A percentile compares a stretch with the other conserved stretches of the same genome.
Evolutionary conservation across 345 rosid species (phyloP).

Genomic region (Corymbia maculata): DNA sequence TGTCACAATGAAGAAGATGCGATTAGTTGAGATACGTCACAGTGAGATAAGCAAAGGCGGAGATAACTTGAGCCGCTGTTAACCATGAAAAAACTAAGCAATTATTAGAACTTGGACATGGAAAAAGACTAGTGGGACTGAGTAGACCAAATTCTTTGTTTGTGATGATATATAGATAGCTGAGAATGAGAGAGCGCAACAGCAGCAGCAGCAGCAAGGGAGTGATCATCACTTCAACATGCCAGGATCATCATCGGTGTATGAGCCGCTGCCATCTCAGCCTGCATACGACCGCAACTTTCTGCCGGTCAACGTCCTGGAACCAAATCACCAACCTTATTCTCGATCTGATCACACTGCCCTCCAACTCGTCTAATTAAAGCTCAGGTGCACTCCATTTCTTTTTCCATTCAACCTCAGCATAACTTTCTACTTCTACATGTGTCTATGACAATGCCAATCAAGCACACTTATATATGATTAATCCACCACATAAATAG

Average conservation of each 20-base stretch:
- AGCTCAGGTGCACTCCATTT: neutral
- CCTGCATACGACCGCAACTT: constrained; percentile 41
- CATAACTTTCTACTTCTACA: neutral
- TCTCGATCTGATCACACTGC: constrained; percentile 39
- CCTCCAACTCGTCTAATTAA: constrained; percentile 68
- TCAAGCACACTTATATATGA: neutral
- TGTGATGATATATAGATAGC: constrained; percentile 34
- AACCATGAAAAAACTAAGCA: neutral
- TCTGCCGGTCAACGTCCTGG: constrained; percentile 50
- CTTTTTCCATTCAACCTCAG: neutral
- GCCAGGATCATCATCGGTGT: constrained; percentile 15
- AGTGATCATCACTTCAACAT: constrained; percentile 1
- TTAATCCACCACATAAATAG: neutral
- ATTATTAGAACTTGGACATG: neutral
- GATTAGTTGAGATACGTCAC: neutral
- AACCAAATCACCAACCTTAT: constrained; percentile 45
- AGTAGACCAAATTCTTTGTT: neutral
- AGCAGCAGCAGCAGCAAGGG: constrained; percentile 18
- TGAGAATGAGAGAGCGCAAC: constrained; percentile 42
- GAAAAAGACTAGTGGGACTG: neutral
- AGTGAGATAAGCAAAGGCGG: neutral
- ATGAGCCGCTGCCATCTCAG: constrained; percentile 30
- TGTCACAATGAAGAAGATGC: neutral
- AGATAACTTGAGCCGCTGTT: neutral
- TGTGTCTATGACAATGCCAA: neutral